Base-by-base conservation (phyloP, 495 filamentous ascomycete species). In the Amniculicola lignicola region DNA sequence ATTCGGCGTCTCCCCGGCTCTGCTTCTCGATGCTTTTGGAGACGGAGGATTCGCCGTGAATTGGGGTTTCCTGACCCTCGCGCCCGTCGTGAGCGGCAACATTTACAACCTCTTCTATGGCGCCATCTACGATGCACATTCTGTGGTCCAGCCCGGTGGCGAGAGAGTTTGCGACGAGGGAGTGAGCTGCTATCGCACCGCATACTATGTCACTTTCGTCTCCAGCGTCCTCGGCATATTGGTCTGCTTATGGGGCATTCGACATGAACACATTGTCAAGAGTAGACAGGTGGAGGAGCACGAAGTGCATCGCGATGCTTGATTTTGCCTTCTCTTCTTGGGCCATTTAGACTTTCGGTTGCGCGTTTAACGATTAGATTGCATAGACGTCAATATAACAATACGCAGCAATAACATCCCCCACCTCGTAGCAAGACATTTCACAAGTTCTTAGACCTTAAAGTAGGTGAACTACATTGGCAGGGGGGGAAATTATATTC, bases 51-150 rank as follows among this genome's bases (percentile, higher is more conserved):
- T 98, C 16, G 64, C 59, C 15, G 57, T 69, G 22, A 75, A 74
- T 70, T 98, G 92, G 89, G 93, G 93, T 27, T 85, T 83, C 60
- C 95, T 98, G 87, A 96, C 87, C 0, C 72, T 97, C 15, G 81
- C 85, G 11, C 90, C 91, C 0, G 85, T 95, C 4, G 72, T 96
- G 44, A 88, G 82, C 15, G 88, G 88, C 35, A 94, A 97, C 51
- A 70, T 95, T 25, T 96, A 96, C 74, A 97, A 96, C 70, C 70
- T 97, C 3, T 78, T 89, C 38, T 98, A 97, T 67, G 88, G 88
- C 49, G 59, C 63, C 27, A 80, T 96, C 6, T 94, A 87, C 67
- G 92, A 98, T 69, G 70, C 71, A 15, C 90, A 96, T 69, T 89
- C 81, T 38, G 72, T 84, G 37, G 68, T 87, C n/a, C 75, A 77